Percentiles rank a stretch among this genome's conserved stretches.
phyloP scores from a whole-genome alignment of 163 green algal genomes.

The Chlamydomonas reinhardtii region DNA sequence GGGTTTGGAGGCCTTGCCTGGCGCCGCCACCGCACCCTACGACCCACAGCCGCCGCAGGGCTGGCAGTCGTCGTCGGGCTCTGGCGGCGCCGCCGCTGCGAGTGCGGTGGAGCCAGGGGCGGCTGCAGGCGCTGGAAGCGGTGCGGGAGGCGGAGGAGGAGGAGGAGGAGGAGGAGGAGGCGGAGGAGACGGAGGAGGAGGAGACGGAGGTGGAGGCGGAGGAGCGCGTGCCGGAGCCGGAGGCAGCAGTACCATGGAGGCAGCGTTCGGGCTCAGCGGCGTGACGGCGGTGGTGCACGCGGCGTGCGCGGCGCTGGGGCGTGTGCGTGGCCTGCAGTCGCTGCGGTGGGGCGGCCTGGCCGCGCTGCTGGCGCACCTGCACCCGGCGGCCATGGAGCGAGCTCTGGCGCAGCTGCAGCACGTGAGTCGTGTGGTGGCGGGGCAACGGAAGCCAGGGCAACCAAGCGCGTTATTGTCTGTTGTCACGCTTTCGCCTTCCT shows the following conservation, averaged over 20 bases:
- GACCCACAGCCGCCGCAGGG: too few relatives aligned
- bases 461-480: too few relatives aligned
- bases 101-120: too few relatives aligned
- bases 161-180: background rate
- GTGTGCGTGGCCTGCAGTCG: background rate
- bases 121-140: too few relatives aligned
- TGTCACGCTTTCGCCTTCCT: too few relatives aligned
- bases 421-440: slow-evolving; percentile 2
- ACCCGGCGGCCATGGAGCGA: background rate
- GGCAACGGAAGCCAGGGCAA: too few relatives aligned
- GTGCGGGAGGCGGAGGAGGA: too few relatives aligned
- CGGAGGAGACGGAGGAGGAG: too few relatives aligned
- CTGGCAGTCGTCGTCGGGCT: background rate
- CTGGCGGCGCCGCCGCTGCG: background rate
- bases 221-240: background rate
- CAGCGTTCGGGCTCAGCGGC: background rate
- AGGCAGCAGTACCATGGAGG: too few relatives aligned
- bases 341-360: slow-evolving; percentile 23
- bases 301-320: slow-evolving; percentile 5
- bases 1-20: background rate
- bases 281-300: slow-evolving; percentile 17
- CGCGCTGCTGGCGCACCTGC: slow-evolving; percentile 18
- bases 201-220: too few relatives aligned
- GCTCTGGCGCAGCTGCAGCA: background rate
- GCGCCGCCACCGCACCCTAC: slow-evolving; percentile 6